Conservation (phyloP, 129 eudicot genomes). For the Flaveria bidentis region DNA sequence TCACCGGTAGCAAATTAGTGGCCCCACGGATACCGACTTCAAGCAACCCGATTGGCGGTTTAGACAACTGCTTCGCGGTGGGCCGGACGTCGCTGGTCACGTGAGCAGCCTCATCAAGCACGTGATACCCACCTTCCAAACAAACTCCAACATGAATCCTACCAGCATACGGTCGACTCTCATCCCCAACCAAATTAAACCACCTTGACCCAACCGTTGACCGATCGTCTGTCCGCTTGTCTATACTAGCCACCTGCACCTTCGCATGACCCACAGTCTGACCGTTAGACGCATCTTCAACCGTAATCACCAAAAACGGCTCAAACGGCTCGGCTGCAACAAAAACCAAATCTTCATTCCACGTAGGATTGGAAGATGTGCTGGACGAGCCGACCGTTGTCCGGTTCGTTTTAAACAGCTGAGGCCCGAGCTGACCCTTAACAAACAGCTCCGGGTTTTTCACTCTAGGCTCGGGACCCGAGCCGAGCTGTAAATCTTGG, state of each 20-base stretch:
- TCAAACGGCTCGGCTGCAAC: constrained; percentile 98
- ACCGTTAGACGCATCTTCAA: constrained; percentile 71
- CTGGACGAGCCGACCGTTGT: constrained; percentile 49
- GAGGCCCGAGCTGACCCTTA: constrained; percentile 81
- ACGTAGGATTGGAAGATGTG: constrained; percentile 63
- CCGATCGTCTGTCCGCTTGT: constrained; percentile 70
- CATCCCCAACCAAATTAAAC: constrained; percentile 69
- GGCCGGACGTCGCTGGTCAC: constrained; percentile 78
- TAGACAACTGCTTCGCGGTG: constrained; percentile 68
- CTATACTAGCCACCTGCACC: constrained; percentile 70
- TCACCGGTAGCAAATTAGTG: constrained; percentile 66
- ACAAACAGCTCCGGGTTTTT: constrained; percentile 71
- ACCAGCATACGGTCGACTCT: constrained; percentile 62
- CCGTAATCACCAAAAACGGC: constrained; percentile 71
- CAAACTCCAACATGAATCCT: constrained; percentile 83
- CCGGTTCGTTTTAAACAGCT: constrained; percentile 76
- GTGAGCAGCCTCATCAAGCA: constrained; percentile 89
- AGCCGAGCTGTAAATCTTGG: constrained; percentile 82
- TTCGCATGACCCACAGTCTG: constrained; percentile 62
- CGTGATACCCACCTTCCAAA: constrained; percentile 96
- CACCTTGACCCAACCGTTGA: constrained; percentile 75
- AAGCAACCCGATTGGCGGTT: constrained; percentile 75
- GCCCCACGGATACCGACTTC: constrained; percentile 92
- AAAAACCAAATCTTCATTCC: constrained; percentile 88
- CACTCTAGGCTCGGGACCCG: constrained; percentile 53